Base-by-base conservation (phyloP, 2,329 filamentous ascomycete genomes). In the Coleophoma eucalyptorum region DNA sequence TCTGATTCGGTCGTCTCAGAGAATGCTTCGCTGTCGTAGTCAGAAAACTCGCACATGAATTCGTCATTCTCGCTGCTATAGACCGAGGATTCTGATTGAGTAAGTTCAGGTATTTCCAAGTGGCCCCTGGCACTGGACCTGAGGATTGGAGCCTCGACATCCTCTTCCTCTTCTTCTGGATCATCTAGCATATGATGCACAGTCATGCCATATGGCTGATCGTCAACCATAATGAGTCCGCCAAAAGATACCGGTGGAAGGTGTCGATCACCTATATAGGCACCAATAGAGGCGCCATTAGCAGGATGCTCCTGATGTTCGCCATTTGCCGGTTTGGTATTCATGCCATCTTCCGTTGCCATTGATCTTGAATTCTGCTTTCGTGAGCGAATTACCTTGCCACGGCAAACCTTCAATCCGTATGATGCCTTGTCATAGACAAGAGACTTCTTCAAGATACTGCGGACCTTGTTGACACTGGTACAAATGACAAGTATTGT, bases 131-230 rank as follows among this genome's bases (percentile, higher is more conserved):
- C 62, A 11, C 58, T 62, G 5, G 62, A 65, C 15, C 62, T 60
- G 21, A 63, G 55, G 11, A 61, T 55, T 3, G 58, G 54, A 19
- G 66, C 64, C 20, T 66, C 50, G 62, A 67, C 34, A 62, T 73
- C 68, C 65, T 78, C 69, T 65, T 77, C 55, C 6, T 60, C 62
- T 19, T 69, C 68, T 3, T 80, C 79, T 1, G 80, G 81, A 51
- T 84, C 80, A 73, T 97, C 93, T 2, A 97, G 81, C 84, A 97
- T 93, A 67, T 97, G 93, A 63, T 97, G 93, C 0, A 97, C 93
- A 19, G 90, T 97, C 89, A 97, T 94, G 12, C 93, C 93, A 62
- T 91, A 94, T 0, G 89, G 83, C 66, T 87, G 84, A 50, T 88
- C 84, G 63, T 97, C 91, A 2, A 97, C 83, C 32, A 94, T 73